These are phyloP conservation scores for Copromyces sp. DNA, from an alignment of 495 filamentous ascomycete genomes.

Conservation along the genomic window DNA sequence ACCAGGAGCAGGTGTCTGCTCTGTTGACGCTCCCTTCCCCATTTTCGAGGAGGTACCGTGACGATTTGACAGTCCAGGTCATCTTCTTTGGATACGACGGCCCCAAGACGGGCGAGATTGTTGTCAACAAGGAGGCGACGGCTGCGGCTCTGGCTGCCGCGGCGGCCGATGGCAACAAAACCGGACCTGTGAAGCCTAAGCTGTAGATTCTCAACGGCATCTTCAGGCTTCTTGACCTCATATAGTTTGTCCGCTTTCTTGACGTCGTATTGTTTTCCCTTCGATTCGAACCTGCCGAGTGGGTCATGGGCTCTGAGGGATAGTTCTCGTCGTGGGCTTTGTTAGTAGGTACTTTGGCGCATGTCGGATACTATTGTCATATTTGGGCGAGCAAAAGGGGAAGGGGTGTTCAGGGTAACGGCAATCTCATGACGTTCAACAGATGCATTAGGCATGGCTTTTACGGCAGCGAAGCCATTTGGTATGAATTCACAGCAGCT, in stretches of 20 bases:
- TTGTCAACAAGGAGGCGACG: constrained; percentile 78
- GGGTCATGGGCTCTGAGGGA: not conserved
- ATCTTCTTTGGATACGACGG: constrained; percentile 86
- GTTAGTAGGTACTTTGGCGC: not conserved
- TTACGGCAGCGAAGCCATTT: not conserved
- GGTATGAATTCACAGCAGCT: not conserved
- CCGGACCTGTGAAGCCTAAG: constrained; percentile 29
- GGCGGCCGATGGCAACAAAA: constrained; percentile 25
- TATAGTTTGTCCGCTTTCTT: not conserved
- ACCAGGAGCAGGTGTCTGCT: constrained; percentile 89
- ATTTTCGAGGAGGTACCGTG: constrained; percentile 81
- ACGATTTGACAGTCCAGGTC: constrained; percentile 95
- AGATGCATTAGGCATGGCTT: not conserved
- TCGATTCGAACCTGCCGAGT: not conserved
- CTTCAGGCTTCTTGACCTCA: not conserved
- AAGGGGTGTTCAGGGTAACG: not conserved
- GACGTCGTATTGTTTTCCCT: not conserved
- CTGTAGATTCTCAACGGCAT: constrained; percentile 14
- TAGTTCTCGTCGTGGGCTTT: not conserved
- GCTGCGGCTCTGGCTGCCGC: constrained; percentile 32
- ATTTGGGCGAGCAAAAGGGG: not conserved
- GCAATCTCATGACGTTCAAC: not conserved
- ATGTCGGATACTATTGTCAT: not conserved
- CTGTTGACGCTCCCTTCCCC: constrained; percentile 86
- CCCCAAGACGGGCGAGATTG: constrained; percentile 61